These are phyloP conservation scores for Aspergillus caelatus DNA, from an alignment of 2,329 filamentous ascomycete species.

Conservation along the genomic window DNA sequence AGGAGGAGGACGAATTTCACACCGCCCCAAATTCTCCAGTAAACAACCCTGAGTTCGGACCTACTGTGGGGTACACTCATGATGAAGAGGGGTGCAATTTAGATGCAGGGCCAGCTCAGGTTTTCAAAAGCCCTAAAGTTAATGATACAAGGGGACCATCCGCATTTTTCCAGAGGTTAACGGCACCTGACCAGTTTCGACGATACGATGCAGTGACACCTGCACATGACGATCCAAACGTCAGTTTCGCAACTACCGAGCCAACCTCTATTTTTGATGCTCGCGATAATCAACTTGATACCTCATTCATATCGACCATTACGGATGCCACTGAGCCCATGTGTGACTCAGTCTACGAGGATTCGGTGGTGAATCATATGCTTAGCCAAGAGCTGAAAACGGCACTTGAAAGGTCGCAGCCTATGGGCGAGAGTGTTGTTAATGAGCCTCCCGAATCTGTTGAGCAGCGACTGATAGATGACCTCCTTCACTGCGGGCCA, in stretches of 20 bases:
- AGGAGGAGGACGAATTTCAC: conserved; percentile 31
- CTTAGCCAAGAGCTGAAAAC: conserved; percentile 20
- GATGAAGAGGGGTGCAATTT: neutral
- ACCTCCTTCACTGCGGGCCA: conserved; percentile 37
- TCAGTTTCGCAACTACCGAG: conserved; percentile 29
- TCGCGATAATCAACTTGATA: conserved; percentile 11
- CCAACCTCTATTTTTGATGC: conserved; percentile 23
- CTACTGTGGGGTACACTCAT: conserved; percentile 1
- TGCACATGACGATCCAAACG: conserved; percentile 10
- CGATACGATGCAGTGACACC: conserved; percentile 22
- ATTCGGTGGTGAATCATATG: conserved; percentile 29
- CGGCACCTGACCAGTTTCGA: conserved; percentile 17
- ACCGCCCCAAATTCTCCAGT: conserved; percentile 35
- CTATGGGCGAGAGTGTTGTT: neutral
- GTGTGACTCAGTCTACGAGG: conserved; percentile 28
- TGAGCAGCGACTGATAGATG: conserved; percentile 28
- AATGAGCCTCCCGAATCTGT: conserved; percentile 17
- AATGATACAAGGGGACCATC: conserved; percentile 8
- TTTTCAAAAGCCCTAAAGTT: conserved; percentile 11
- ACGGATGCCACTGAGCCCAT: conserved; percentile 33
- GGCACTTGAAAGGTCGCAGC: conserved; percentile 10
- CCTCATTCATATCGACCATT: conserved; percentile 29
- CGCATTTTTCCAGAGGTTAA: conserved; percentile 24
- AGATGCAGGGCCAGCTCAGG: neutral
- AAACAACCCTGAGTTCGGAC: conserved; percentile 13